A percentile compares a stretch with the other conserved stretches of the same genome.
Conservation (phyloP, 75 land plant species). For the Azolla pinnata region DNA sequence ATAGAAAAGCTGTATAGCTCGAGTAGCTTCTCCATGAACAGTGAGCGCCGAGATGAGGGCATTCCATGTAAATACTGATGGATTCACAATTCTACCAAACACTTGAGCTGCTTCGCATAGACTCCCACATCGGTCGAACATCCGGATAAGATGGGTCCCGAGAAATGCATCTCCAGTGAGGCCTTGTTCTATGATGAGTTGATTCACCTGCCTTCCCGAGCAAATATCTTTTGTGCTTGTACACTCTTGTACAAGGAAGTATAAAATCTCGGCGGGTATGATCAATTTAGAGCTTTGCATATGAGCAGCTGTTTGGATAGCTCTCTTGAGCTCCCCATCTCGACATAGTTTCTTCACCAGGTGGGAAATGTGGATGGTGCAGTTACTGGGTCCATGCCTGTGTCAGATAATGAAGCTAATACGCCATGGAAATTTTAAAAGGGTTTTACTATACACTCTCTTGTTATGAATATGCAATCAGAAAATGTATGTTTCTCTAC, state of each 20-base stretch:
- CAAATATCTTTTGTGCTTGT: neutral
- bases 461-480: too few species aligned
- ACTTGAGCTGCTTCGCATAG: neutral
- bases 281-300: neutral
- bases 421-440: too few species aligned
- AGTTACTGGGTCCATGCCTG: too few species aligned
- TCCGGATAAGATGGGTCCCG: neutral
- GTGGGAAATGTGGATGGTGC: too few species aligned
- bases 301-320: neutral
- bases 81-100: constrained; percentile 2
- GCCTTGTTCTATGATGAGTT: neutral
- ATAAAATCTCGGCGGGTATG: neutral
- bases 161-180: neutral
- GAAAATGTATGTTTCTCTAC: too few species aligned
- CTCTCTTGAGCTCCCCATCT: neutral
- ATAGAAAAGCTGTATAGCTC: constrained; percentile 1
- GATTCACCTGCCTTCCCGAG: neutral
- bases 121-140: constrained; percentile 1
- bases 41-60: neutral
- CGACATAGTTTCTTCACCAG: neutral
- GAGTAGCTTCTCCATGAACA: neutral
- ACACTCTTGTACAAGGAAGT: neutral
- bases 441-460: too few species aligned
- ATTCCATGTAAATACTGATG: constrained; percentile 16
- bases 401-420: too few species aligned